These are phyloP conservation scores for Lactarius deliciosus DNA, from an alignment of 768 basidiomycete genomes.

Conservation along the genomic window DNA sequence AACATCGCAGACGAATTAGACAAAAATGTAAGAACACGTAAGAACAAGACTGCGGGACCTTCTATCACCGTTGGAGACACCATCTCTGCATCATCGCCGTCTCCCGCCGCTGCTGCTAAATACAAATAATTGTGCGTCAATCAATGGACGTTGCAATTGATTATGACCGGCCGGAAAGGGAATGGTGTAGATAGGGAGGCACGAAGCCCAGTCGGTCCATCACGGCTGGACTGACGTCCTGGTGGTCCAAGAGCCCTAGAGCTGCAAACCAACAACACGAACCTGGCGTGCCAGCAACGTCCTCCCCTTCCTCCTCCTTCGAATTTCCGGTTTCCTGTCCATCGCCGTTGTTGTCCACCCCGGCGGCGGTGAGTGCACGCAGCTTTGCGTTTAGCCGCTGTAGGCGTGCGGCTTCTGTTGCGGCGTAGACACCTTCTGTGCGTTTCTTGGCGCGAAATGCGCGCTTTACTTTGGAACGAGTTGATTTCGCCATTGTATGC, in stretches of 20 bases:
- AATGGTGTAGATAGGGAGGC: constrained; percentile 7
- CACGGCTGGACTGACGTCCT: constrained; percentile 53
- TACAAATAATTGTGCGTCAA: constrained; percentile 11
- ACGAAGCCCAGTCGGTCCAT: constrained; percentile 39
- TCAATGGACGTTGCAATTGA: background rate
- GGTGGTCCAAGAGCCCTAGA: constrained; percentile 42
- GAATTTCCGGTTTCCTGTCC: constrained; percentile 20
- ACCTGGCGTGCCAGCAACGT: constrained; percentile 34
- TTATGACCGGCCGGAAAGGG: background rate
- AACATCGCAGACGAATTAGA: constrained; percentile 7
- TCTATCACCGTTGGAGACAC: constrained; percentile 4
- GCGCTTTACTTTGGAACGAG: constrained; percentile 79
- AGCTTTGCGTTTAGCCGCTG: constrained; percentile 72
- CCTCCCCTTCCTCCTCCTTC: constrained; percentile 27
- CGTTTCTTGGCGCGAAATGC: constrained; percentile 76
- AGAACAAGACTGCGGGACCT: constrained; percentile 11
- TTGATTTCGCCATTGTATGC: constrained; percentile 73
- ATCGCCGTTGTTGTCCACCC: background rate
- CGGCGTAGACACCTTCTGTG: constrained; percentile 71
- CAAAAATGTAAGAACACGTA: background rate
- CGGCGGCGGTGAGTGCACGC: constrained; percentile 41
- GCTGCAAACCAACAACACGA: constrained; percentile 27
- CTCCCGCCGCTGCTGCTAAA: constrained; percentile 1
- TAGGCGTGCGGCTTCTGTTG: constrained; percentile 71
- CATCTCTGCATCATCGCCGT: constrained; percentile 7